Base-by-base conservation (phyloP, 805 yeast species). In the Barnettozyma californica region DNA sequence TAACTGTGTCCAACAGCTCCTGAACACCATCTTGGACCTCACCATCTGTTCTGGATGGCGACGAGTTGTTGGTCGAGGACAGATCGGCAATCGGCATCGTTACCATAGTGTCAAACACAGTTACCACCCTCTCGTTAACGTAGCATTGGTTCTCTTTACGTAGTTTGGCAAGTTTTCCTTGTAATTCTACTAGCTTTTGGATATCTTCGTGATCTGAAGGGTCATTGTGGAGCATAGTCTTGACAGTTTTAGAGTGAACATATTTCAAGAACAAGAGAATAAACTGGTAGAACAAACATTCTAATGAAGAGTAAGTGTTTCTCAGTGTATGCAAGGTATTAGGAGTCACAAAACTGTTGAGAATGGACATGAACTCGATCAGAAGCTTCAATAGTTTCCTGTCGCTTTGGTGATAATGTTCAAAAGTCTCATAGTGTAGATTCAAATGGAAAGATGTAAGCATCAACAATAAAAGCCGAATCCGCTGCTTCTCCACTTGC, bases 261-360 rank as follows among this genome's bases (percentile, higher is more conserved):
- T 50, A 57, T 46, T 52, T 58, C 40, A 59, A 33, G 33, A 56
- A 59, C 9, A 59, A 48, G 35, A 60, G 26, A 9, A 56, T 18
- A 39, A 50, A 54, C 34, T 57, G 64, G 41, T 54, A 56, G 14
- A 53, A 11, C 25, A 53, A 34, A 45, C 62, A 60, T 21, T 59
- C 62, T 11, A 54, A 21, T 0, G 46, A 31, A 1, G 58, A 45
- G 21, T 54, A 54, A 14, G 36, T 43, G 27, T 52, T 53, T n/a
- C 58, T 43, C 5, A 56, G 11, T 21, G 19, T 25, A 16, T 48
- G 31, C 2, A 53, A 14, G 9, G 47, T 25, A 13, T 38, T 29
- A 6, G 31, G 27, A 9, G 39, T 25, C 8, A 48, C 31, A 40
- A 33, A 51, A 4, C n/a, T 19, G 4, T 35, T 18, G 8, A 55